These are phyloP conservation scores for Mycena metata DNA, from an alignment of 768 basidiomycete genomes.

Conservation along the genomic window DNA sequence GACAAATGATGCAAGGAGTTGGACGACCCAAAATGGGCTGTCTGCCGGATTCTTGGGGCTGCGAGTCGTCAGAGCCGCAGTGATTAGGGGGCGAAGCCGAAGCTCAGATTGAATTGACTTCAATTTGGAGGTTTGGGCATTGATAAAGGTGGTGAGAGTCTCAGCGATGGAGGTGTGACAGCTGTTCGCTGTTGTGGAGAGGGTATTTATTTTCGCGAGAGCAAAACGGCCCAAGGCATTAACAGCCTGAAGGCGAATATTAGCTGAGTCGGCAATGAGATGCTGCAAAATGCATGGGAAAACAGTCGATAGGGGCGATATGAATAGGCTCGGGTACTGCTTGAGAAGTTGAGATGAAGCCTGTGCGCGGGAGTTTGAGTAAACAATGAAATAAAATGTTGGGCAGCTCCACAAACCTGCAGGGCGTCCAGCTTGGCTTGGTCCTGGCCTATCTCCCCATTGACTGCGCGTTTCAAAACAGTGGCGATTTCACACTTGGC, in stretches of 20 bases:
- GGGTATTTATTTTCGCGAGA: slow-evolving; percentile 51
- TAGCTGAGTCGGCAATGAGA: slow-evolving; percentile 46
- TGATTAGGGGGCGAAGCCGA: slow-evolving; percentile 46
- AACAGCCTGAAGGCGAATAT: slow-evolving; percentile 64
- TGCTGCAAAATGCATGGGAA: slow-evolving; percentile 55
- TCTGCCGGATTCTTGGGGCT: slow-evolving; percentile 38
- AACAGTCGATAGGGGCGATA: slow-evolving; percentile 62
- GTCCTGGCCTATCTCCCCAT: slow-evolving; percentile 40
- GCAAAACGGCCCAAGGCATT: slow-evolving; percentile 70
- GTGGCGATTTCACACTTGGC: slow-evolving; percentile 48
- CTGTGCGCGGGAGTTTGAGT: slow-evolving; percentile 40
- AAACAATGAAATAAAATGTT: not conserved
- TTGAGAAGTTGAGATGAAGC: slow-evolving; percentile 52
- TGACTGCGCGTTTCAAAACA: slow-evolving; percentile 54
- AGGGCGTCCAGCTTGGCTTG: slow-evolving; percentile 42
- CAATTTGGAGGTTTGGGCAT: slow-evolving; percentile 18
- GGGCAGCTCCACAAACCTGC: slow-evolving; percentile 42
- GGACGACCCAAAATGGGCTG: slow-evolving; percentile 60
- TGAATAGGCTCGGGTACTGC: slow-evolving; percentile 60
- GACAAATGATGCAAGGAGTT: slow-evolving; percentile 61
- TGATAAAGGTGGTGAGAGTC: slow-evolving; percentile 29
- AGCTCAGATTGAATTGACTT: slow-evolving; percentile 19
- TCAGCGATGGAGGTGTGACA: slow-evolving; percentile 26
- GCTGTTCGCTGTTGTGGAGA: slow-evolving; percentile 20
- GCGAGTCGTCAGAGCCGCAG: slow-evolving; percentile 44